Evolutionary conservation across 2,329 filamentous ascomycete species (phyloP), one percentile per base, ranked within the genome.

Genomic region (Cryphonectria parasitica): DNA sequence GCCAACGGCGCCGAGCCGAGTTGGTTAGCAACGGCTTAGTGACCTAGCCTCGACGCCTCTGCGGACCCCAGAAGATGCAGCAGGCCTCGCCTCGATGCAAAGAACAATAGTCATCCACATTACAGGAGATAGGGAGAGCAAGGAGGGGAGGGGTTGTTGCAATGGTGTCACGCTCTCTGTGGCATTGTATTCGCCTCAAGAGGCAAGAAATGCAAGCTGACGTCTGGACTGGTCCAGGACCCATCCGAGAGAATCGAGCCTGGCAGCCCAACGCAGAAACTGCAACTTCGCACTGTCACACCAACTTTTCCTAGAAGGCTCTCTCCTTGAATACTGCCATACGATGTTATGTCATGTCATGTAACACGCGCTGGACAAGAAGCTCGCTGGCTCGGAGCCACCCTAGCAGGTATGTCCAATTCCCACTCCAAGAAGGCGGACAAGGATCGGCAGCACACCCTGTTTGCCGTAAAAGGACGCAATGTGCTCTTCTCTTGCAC

Each of bases 181-280:
- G 61, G 49, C 64, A 61, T 60, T 25, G 25, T 36, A 54, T 60
- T 31, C 25, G 58, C 43, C 41, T 31, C 58, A 56, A 36, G 61
- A 60, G 70, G 62, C 70, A 69, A 66, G 62, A 45, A 65, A 69
- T 71, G 67, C 70, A 69, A 22, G 56, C 61, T 58, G 45, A 39
- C 61, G 49, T 56, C 25, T 62, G 45, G 63, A 65, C 39, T 43
- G 28, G 45, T 19, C 64, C 54, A 19, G 54, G 7, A 28, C 28
- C 6, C 19, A 36, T 36, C 34, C 43, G 22, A n/a, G 36, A 39
- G 31, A 61, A n/a, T 65, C 64, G 22, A 36, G 45, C 31, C 31
- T 25, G 62, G 39, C 34, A 25, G 25, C 28, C 54, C 15, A 19
- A 58, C 28, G 15, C 54, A 58, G 28, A 19, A 19, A 31, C 28